Evolutionary conservation across 2,329 filamentous ascomycete species (phyloP).

Genomic region (Arthroderma uncinatum): DNA sequence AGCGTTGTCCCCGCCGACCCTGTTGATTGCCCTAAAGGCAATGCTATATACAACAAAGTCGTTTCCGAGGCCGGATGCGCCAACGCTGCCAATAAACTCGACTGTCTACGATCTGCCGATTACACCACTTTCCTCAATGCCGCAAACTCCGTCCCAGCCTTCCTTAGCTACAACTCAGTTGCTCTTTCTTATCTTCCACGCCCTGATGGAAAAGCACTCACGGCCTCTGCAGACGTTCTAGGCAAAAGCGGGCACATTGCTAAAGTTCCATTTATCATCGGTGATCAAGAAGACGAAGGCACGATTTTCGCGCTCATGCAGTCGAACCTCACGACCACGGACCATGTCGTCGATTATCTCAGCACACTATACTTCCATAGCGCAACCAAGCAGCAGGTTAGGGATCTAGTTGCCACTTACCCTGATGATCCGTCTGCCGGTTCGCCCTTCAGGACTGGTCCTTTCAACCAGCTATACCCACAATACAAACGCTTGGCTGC

Average conservation of each 20-base stretch:
- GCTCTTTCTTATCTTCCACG: constrained; percentile 64
- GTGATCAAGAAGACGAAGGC: constrained; percentile 30
- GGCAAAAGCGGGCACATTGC: constrained; percentile 18
- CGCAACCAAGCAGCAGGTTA: constrained; percentile 43
- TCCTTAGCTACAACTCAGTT: constrained; percentile 57
- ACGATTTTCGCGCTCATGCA: constrained; percentile 64
- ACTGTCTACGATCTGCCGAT: constrained; percentile 40
- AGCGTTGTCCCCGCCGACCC: constrained; percentile 50
- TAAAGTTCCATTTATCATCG: constrained; percentile 4
- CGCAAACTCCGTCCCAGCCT: constrained; percentile 56
- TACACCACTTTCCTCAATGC: constrained; percentile 48
- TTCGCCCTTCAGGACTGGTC: constrained; percentile 59
- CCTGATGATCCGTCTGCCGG: constrained; percentile 46
- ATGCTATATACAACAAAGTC: constrained; percentile 43
- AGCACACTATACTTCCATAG: constrained; percentile 47
- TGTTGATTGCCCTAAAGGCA: constrained; percentile 55
- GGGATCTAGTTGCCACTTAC: constrained; percentile 52
- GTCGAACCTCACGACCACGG: constrained; percentile 52
- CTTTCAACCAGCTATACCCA: constrained; percentile 61
- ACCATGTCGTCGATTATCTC: constrained; percentile 52
- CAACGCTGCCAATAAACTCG: constrained; percentile 30
- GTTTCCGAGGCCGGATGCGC: constrained; percentile 39
- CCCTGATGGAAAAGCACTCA: constrained; percentile 55
- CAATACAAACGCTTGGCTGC: constrained; percentile 68
- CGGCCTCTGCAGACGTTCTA: constrained; percentile 52